Evolutionary conservation across 768 basidiomycete species (phyloP).

Genomic region (Tulasnella sp.): DNA sequence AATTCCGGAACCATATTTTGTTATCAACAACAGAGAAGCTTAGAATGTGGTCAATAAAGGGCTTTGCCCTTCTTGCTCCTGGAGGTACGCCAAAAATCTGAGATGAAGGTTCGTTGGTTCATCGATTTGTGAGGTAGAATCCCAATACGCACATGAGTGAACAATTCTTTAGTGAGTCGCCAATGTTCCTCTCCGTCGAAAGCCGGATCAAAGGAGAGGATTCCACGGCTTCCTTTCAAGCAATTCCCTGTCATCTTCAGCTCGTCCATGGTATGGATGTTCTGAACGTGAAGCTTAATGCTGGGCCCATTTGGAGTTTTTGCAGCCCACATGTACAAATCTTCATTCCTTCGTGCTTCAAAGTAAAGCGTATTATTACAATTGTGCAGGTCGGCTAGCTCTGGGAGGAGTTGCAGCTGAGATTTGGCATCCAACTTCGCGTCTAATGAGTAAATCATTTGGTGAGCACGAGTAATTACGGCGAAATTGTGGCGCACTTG

Average conservation of each 20-base stretch:
- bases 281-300: constrained; percentile 95
- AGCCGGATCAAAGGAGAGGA: constrained; percentile 80
- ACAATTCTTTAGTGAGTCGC: constrained; percentile 78
- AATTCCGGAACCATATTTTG: constrained; percentile 99
- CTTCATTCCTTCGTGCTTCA: constrained; percentile 89
- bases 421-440: constrained; percentile 96
- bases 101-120: background rate
- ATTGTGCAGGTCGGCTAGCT: constrained; percentile 91
- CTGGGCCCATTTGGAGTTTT: constrained; percentile 97
- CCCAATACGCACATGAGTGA: constrained; percentile 55
- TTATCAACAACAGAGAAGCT: constrained; percentile 91
- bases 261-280: constrained; percentile 99
- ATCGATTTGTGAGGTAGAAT: constrained; percentile 2
- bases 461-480: background rate
- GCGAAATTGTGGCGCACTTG: constrained; percentile 26
- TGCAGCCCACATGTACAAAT: constrained; percentile 91
- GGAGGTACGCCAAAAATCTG: constrained; percentile 94
- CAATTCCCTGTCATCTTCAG: constrained; percentile 99
- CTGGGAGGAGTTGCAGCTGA: constrained; percentile 81
- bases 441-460: constrained; percentile 37
- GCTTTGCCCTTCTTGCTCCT: constrained; percentile 80
- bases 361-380: constrained; percentile 98
- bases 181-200: constrained; percentile 88
- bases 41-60: constrained; percentile 94
- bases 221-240: constrained; percentile 83